Conservation (phyloP, 192 early-diverging fungal species). For the Diversispora epigaea region DNA sequence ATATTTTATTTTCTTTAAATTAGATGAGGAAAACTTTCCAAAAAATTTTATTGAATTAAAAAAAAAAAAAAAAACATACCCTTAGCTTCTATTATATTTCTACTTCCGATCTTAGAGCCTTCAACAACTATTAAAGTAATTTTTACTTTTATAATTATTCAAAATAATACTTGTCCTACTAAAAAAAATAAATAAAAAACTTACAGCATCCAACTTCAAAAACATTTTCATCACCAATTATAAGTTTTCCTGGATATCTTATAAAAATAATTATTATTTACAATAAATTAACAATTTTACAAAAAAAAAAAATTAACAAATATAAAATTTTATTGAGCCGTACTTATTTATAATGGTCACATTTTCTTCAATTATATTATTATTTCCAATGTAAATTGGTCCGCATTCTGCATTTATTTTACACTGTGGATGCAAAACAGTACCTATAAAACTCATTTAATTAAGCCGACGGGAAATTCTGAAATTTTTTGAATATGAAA, state of each 20-base stretch:
- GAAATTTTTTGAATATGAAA: background rate
- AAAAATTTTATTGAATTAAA: background rate
- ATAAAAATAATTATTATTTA: background rate
- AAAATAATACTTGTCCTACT: background rate
- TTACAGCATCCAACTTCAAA: slow-evolving; percentile 74
- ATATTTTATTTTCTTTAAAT: too few species aligned
- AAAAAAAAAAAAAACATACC: slow-evolving; percentile 40
- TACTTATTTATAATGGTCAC: slow-evolving; percentile 70
- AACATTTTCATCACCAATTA: slow-evolving; percentile 72
- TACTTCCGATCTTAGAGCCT: slow-evolving; percentile 63
- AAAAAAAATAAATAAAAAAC: slow-evolving; percentile 28
- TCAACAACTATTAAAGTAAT: slow-evolving; percentile 54
- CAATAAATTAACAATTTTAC: background rate
- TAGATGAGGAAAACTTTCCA: background rate
- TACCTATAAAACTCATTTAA: slow-evolving; percentile 41
- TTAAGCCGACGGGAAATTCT: too few species aligned
- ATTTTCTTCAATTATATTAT: slow-evolving; percentile 78
- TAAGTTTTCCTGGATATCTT: slow-evolving; percentile 50
- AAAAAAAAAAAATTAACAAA: background rate
- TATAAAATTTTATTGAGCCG: background rate
- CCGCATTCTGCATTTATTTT: slow-evolving; percentile 64
- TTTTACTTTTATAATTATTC: background rate
- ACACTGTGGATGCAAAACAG: slow-evolving; percentile 74
- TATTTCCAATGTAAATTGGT: slow-evolving; percentile 65
- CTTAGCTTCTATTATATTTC: slow-evolving; percentile 65